Evolutionary conservation across 1,139 yeast genomes (phyloP).

Genomic region (Yamadazyma sp.): DNA sequence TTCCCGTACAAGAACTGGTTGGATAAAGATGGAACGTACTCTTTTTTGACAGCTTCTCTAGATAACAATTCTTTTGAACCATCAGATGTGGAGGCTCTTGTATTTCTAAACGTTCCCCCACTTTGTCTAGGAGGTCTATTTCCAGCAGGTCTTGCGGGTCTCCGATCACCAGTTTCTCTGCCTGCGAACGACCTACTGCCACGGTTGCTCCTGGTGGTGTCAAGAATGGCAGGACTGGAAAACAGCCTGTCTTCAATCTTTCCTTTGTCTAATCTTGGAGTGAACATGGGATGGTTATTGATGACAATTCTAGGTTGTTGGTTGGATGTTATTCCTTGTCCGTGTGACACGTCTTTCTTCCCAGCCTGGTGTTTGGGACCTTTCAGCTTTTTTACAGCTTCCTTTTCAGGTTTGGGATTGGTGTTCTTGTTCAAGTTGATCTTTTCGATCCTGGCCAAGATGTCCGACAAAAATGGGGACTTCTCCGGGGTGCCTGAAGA

Average conservation of each 20-base stretch:
- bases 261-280: constrained; percentile 8
- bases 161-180: background rate
- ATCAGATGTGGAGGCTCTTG: constrained; percentile 3
- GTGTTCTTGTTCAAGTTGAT: constrained; percentile 13
- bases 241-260: background rate
- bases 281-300: constrained; percentile 24
- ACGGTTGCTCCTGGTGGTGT: background rate
- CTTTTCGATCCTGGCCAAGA: constrained; percentile 17
- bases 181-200: background rate
- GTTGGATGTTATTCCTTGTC: background rate
- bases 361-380: background rate
- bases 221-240: background rate
- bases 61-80: constrained; percentile 9
- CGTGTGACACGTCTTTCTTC: too few species aligned
- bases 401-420: background rate
- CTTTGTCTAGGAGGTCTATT: constrained; percentile 1
- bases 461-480: constrained; percentile 15
- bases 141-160: background rate
- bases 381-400: background rate
- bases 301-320: constrained; percentile 13
- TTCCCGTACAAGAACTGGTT: constrained; percentile 43
- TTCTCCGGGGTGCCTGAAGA: constrained; percentile 4
- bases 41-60: constrained; percentile 8
- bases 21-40: constrained; percentile 13
- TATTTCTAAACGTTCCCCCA: background rate